Evolutionary conservation across 768 basidiomycete species (phyloP).

Genomic region (Serendipita indica): DNA sequence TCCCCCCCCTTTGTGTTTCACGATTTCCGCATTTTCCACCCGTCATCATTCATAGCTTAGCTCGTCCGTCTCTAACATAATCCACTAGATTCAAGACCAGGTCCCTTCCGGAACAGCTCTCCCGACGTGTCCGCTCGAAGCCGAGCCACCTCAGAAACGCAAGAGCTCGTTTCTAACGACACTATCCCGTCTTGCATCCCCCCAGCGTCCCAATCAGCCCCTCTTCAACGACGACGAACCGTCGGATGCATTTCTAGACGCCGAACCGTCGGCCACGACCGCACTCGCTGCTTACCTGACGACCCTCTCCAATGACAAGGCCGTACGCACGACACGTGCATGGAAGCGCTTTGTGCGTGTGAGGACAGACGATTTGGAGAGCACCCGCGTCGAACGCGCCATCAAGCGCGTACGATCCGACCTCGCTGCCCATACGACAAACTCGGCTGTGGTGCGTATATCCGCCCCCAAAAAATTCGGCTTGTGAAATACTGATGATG

Average conservation of each 20-base stretch:
- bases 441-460: no score
- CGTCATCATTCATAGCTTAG: slow-evolving; percentile 22
- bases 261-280: slow-evolving; percentile 30
- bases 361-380: slow-evolving; percentile 76
- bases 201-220: slow-evolving; percentile 28
- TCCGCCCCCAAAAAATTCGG: not conserved
- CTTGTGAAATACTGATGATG: not conserved
- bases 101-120: slow-evolving; percentile 24
- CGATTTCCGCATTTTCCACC: slow-evolving; percentile 48
- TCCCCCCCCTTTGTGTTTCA: slow-evolving; percentile 39
- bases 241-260: slow-evolving; percentile 46
- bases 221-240: slow-evolving; percentile 21
- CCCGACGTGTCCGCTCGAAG: slow-evolving; percentile 23
- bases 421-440: slow-evolving; percentile 44
- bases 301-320: slow-evolving; percentile 50
- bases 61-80: not conserved
- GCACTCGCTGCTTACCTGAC: slow-evolving; percentile 70
- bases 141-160: slow-evolving; percentile 34
- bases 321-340: slow-evolving; percentile 45
- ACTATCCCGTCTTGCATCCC: slow-evolving; percentile 68
- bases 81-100: not conserved
- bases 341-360: slow-evolving; percentile 84
- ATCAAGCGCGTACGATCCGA: slow-evolving; percentile 81
- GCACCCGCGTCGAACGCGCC: slow-evolving; percentile 70
- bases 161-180: slow-evolving; percentile 79